Evolutionary conservation across 441 rosid genomes (phyloP), one percentile per base, ranked within the genome.

Genomic region (Erysimum pusillum): DNA sequence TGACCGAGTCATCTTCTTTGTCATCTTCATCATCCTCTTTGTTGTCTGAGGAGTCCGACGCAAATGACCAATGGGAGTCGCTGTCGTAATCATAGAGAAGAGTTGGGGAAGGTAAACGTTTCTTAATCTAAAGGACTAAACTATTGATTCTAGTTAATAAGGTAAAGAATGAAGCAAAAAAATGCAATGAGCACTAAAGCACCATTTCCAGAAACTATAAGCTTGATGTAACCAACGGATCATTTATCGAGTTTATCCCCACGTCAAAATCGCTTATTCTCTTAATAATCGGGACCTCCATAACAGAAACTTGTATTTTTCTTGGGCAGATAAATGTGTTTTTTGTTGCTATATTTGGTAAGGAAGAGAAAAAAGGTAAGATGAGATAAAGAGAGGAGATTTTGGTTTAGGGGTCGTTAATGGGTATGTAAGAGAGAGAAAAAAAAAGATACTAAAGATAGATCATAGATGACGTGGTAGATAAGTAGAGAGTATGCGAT

Each of bases 271-370:
- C 89, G 69, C 79, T 81, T 41, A 91, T 79, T 60, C 89, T 81
- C 63, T 88, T 82, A 38, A 88, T 79, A 6, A 88, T 86, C 4
- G 92, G 87, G 7, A 91, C 82, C 68, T 89, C 90, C 92, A 89
- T 91, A 17, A 6, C 32, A 7, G 7, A 18, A 46, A 36, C 14
- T 11, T 25, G 14, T 42, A 3, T 36, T 58, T 17, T 63, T 25
- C 17, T 73, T 38, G 3, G 4, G 31, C 4, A 11, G 7, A 67
- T 9, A 22, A 51, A 7, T 9, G 5, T 5, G 18, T 0, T 36
- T 18, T 25, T 22, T 28, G 5, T 6, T 5, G 18, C n/a, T 62
- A 45, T 20, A 22, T 31, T 17, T 38, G 14, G 42, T 1, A 41
- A 31, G 9, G 54, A 49, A 52, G 42, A 15, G 25, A 52, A 13